Percentiles rank a stretch among this genome's conserved stretches.
These are phyloP conservation scores for Apiospora malaysiana DNA, from an alignment of 2,329 filamentous ascomycete genomes.

Conservation along the genomic window DNA sequence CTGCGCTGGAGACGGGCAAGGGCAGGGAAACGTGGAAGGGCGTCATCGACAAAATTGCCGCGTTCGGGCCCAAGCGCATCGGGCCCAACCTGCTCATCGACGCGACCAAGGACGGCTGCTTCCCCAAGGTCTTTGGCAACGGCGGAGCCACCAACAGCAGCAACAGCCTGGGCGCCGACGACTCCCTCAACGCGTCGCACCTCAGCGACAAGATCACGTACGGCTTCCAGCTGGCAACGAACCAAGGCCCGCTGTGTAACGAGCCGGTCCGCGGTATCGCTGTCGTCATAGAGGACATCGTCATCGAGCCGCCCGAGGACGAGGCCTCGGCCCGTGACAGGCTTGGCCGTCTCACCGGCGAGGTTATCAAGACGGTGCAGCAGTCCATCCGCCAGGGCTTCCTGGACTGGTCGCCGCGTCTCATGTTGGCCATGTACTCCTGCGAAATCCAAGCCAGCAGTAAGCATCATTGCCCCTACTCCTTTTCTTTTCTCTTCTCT, in stretches of 20 bases:
- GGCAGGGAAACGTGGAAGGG: slow-evolving; percentile 79
- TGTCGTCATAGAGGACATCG: slow-evolving; percentile 84
- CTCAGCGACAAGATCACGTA: slow-evolving; percentile 91
- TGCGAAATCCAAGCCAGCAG: slow-evolving; percentile 96
- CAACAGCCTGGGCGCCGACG: slow-evolving; percentile 48
- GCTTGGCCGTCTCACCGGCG: slow-evolving; percentile 83
- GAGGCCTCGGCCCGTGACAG: slow-evolving; percentile 65
- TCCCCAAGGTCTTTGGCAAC: slow-evolving; percentile 66
- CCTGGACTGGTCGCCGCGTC: slow-evolving; percentile 93
- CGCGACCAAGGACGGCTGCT: slow-evolving; percentile 71
- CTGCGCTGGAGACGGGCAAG: slow-evolving; percentile 73
- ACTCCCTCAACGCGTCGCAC: slow-evolving; percentile 65
- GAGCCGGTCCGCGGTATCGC: slow-evolving; percentile 94
- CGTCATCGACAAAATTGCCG: slow-evolving; percentile 79
- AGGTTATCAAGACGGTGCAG: slow-evolving; percentile 89
- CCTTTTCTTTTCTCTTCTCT: background rate
- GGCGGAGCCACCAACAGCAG: slow-evolving; percentile 28
- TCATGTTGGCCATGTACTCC: slow-evolving; percentile 96
- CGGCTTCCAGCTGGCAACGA: slow-evolving; percentile 90
- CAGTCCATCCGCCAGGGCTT: slow-evolving; percentile 85
- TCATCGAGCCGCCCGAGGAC: slow-evolving; percentile 61
- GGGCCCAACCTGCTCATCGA: slow-evolving; percentile 93
- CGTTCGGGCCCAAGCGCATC: slow-evolving; percentile 84
- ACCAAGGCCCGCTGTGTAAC: slow-evolving; percentile 87
- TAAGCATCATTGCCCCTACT: slow-evolving; percentile 50